These are phyloP conservation scores for Talaromyces ruber DNA, from an alignment of 495 filamentous ascomycete genomes.

Conservation along the genomic window DNA sequence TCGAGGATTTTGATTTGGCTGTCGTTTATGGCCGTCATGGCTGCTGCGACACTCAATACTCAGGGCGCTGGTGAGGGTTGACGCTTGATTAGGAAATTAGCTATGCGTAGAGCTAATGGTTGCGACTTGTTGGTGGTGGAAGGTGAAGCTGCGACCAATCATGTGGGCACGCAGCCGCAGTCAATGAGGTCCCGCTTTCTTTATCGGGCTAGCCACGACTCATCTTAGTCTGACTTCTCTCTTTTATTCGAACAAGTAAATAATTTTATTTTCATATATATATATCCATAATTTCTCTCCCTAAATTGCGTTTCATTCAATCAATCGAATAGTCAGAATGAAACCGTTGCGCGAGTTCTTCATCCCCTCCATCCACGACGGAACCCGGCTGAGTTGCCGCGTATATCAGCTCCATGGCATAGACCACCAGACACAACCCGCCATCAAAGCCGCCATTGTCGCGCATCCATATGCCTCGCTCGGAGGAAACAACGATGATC, in stretches of 20 bases:
- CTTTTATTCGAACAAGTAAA: background rate
- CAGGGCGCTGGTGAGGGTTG: background rate
- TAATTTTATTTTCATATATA: background rate
- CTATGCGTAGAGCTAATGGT: background rate
- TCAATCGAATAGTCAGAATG: background rate
- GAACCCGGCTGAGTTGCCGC: constrained; percentile 63
- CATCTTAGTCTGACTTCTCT: background rate
- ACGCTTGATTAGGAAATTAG: background rate
- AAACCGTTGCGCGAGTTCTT: constrained; percentile 38
- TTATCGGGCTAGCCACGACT: background rate
- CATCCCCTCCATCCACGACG: constrained; percentile 79
- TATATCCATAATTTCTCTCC: background rate
- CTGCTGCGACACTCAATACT: background rate
- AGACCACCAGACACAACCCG: constrained; percentile 20
- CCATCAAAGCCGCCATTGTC: constrained; percentile 59
- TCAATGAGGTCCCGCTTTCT: background rate
- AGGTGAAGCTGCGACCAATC: constrained; percentile 1
- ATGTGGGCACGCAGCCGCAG: background rate
- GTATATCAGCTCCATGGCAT: constrained; percentile 56
- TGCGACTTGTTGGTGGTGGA: background rate
- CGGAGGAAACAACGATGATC: constrained; percentile 80
- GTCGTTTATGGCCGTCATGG: constrained; percentile 21
- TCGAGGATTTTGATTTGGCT: constrained; percentile 70
- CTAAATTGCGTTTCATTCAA: background rate
- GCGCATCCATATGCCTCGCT: constrained; percentile 88